phyloP scores from a whole-genome alignment of 2,329 filamentous ascomycete species.

The Exophiala dermatitidis region DNA sequence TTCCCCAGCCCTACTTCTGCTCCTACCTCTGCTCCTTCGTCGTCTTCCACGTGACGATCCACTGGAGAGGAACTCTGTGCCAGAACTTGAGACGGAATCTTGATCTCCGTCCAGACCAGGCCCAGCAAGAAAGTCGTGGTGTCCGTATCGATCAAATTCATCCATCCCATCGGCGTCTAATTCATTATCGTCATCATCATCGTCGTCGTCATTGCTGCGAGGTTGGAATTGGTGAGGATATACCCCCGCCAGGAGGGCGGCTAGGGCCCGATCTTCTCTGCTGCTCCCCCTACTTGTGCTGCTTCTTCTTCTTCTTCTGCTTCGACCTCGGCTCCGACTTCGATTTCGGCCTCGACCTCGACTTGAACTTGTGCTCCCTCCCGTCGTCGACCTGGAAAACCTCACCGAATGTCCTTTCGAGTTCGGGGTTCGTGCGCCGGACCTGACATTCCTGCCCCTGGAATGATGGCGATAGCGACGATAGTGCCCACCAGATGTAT shows the following conservation, averaged over 20 bases:
- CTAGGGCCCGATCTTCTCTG: not conserved
- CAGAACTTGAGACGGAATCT: too few species aligned
- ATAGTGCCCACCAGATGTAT: not conserved
- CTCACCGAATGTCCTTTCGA: slow-evolving; percentile 10
- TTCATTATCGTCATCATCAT: not conserved
- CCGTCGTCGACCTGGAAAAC: slow-evolving; percentile 4
- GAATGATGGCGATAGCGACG: not conserved
- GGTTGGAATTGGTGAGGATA: not conserved
- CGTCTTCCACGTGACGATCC: too few species aligned
- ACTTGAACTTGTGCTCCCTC: not conserved
- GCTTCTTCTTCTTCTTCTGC: not conserved
- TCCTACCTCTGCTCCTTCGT: not conserved
- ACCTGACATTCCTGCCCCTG: not conserved
- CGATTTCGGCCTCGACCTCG: not conserved
- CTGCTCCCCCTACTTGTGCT: not conserved
- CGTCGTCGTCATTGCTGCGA: not conserved
- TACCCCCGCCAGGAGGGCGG: slow-evolving; percentile 1
- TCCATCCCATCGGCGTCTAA: not conserved
- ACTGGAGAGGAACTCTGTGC: too few species aligned
- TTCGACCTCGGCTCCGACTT: not conserved
- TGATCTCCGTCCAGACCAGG: too few species aligned
- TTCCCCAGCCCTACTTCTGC: too few species aligned
- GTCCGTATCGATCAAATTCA: too few species aligned
- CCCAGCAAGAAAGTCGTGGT: too few species aligned
- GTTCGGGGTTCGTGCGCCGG: not conserved